A percentile compares a stretch with the other conserved stretches of the same genome.
These are phyloP conservation scores for Penicillium sp. DNA, from an alignment of 2,329 filamentous ascomycete genomes.

Conservation along the genomic window DNA sequence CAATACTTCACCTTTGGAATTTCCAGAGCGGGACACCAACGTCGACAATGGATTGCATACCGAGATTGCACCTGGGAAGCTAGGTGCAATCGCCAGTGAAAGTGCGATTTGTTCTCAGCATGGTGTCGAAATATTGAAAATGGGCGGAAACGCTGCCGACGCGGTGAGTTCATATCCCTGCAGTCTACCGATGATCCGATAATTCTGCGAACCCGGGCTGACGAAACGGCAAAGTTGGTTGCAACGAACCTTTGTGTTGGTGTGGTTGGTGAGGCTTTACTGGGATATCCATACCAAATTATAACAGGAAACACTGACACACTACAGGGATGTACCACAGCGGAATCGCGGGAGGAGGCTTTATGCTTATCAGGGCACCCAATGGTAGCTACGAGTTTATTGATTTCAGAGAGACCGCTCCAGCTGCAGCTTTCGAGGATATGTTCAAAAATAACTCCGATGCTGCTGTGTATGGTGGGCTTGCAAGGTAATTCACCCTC, in stretches of 20 bases:
- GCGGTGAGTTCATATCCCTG: slow-evolving; percentile 49
- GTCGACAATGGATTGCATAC: slow-evolving; percentile 28
- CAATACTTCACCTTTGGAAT: slow-evolving; percentile 24
- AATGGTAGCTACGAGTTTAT: slow-evolving; percentile 81
- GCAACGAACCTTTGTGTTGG: slow-evolving; percentile 75
- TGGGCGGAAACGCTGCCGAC: slow-evolving; percentile 73
- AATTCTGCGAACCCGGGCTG: neutral
- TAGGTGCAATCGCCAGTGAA: slow-evolving; percentile 72
- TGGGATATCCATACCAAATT: neutral
- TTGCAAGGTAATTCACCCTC: slow-evolving; percentile 56
- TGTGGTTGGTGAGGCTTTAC: slow-evolving; percentile 56
- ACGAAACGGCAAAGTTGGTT: slow-evolving; percentile 54
- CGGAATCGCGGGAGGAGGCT: slow-evolving; percentile 88
- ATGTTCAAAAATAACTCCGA: slow-evolving; percentile 77
- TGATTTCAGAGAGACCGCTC: slow-evolving; percentile 88
- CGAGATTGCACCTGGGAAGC: slow-evolving; percentile 28
- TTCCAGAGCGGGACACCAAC: slow-evolving; percentile 1
- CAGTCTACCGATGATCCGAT: too few species aligned
- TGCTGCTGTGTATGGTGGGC: slow-evolving; percentile 69
- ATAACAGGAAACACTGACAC: neutral
- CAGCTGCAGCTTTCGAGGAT: slow-evolving; percentile 75
- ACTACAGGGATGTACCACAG: slow-evolving; percentile 68
- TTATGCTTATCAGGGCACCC: slow-evolving; percentile 74
- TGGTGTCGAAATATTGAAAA: slow-evolving; percentile 63
- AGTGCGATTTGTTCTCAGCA: slow-evolving; percentile 68